These are phyloP conservation scores for Scenedesmus sp. DNA, from an alignment of 163 green algal species.

Conservation along the genomic window DNA sequence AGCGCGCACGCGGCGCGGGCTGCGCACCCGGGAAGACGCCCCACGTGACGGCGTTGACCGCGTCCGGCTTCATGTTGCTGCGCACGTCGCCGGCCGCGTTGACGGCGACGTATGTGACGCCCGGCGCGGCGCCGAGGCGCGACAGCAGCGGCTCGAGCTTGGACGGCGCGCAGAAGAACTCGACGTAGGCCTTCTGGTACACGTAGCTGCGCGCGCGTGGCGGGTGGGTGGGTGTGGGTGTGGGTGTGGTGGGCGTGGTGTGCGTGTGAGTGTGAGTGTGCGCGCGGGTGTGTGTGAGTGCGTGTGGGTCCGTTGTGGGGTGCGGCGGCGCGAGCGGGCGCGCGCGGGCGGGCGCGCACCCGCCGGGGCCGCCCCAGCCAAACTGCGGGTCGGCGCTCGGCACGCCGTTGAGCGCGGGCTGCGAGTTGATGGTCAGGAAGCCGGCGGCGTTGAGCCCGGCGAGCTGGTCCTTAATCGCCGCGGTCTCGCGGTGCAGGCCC, in stretches of 20 bases:
- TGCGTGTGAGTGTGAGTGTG: too few species aligned
- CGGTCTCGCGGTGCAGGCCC: conserved; percentile 52
- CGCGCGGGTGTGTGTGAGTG: too few species aligned
- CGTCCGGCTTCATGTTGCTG: conserved; percentile 56
- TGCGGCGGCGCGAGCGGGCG: too few species aligned
- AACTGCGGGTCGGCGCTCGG: conserved; percentile 59
- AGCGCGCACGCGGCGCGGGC: too few species aligned
- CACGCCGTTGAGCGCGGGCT: conserved; percentile 76
- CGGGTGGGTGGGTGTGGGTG: not conserved
- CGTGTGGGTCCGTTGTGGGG: too few species aligned
- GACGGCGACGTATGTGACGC: conserved; percentile 80
- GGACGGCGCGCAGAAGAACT: conserved; percentile 84
- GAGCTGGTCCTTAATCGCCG: conserved; percentile 49
- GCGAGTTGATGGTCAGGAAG: conserved; percentile 88
- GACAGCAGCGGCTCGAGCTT: conserved; percentile 63
- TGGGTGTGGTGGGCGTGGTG: not conserved
- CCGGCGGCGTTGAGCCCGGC: conserved; percentile 40
- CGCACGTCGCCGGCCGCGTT: conserved; percentile 62
- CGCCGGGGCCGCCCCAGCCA: conserved; percentile 73
- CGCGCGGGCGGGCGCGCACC: conserved; percentile 50
- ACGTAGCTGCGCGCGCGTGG: conserved; percentile 65
- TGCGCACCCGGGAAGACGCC: conserved; percentile 83
- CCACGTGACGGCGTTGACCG: conserved; percentile 88
- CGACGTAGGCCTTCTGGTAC: conserved; percentile 91
- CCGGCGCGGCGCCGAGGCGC: conserved; percentile 31